Evolutionary conservation across 306 rosid species (phyloP), one percentile per base, ranked within the genome.

Genomic region (Psophocarpus tetragonolobus): DNA sequence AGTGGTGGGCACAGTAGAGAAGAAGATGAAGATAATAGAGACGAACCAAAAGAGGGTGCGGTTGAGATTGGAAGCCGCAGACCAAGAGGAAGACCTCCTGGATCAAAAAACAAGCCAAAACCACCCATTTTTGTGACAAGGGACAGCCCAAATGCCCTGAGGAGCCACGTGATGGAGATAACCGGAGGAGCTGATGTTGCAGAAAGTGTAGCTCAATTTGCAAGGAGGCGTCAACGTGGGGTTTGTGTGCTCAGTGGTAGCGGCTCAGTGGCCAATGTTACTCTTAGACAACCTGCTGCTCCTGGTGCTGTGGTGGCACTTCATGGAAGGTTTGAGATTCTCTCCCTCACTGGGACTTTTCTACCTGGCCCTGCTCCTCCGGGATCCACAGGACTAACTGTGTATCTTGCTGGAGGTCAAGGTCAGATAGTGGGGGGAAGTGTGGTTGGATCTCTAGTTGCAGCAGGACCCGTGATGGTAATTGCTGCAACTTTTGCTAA

Each of bases 401-500:
- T 96, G 9, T 92, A 96, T 67, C 84, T 96, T 0, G 81, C 98
- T 0, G 99, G 96, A 20, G 98, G 94, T 4, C 97, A 88, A 20
- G 99, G 98, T 0, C 98, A 93, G 85, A 89, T 96, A 0, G 91
- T 96, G 1, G 99, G 99, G 13, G 99, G 99, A 1, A 88, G 89
- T 62, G 99, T 96, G 2, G 96, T 96, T 6, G 99, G 99, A 5
- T 73, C 99, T 35, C 86, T 96, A 0, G 87, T 92, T 17, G 99
- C 99, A 0, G 96, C 93, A 0, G 99, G 98, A 8, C 97, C 99
- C 0, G 97, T 96, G 0, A 96, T 96, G 90, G 90, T 96, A 35
- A 80, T 96, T 50, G 97, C 99, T 0, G 99, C 98, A 8, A 92
- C 97, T 21, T 96, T 96, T 88, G 87, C 98, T 44, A 96, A 92